phyloP scores from a whole-genome alignment of 306 rosid genomes.

The Crotalaria pallida region DNA sequence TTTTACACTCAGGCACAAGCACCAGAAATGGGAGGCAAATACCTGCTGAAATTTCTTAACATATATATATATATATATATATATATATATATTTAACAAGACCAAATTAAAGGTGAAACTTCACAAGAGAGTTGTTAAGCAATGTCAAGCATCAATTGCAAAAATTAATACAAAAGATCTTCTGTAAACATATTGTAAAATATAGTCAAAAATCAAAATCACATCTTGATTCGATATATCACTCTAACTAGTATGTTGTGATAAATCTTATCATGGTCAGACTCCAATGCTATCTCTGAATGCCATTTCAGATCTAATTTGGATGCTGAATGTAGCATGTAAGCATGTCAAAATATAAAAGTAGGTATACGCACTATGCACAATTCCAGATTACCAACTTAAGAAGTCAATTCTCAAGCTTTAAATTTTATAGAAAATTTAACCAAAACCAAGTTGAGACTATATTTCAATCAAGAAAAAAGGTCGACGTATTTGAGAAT shows the following conservation, averaged over 20 bases:
- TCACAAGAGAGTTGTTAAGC: background rate
- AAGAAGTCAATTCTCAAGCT: background rate
- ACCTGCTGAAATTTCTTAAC: background rate
- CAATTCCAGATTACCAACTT: background rate
- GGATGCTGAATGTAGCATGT: background rate
- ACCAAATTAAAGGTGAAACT: background rate
- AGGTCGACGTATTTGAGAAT: background rate
- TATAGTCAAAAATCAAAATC: background rate
- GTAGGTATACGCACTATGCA: background rate
- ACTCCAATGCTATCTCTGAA: background rate
- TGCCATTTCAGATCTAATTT: background rate
- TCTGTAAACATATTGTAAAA: background rate
- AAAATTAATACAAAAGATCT: background rate
- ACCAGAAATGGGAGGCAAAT: background rate
- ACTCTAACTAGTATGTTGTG: background rate
- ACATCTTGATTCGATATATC: background rate
- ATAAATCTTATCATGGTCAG: background rate
- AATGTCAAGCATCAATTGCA: background rate
- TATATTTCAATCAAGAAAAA: background rate
- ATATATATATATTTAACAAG: too few species aligned
- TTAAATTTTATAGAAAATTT: background rate
- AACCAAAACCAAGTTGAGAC: conserved; percentile 2
- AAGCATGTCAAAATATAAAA: background rate
- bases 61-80: too few species aligned
- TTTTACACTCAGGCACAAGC: background rate